Percentiles rank a stretch among this genome's conserved stretches.
These are phyloP conservation scores for Oxytropis ochrocephala DNA, from an alignment of 306 rosid genomes.

Conservation along the genomic window DNA sequence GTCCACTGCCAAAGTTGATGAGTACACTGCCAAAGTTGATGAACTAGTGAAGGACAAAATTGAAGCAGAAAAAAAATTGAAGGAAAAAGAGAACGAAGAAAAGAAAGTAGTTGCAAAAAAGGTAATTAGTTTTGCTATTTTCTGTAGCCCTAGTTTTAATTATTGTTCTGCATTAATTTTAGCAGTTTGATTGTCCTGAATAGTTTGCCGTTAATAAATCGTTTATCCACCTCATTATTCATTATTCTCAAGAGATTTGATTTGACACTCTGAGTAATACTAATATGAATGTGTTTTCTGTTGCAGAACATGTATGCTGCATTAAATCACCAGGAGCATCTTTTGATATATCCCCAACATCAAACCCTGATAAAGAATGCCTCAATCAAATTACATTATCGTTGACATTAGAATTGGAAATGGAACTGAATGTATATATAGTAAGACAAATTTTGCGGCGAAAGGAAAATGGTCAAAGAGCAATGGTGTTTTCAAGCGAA, in stretches of 20 bases:
- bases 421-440: background rate
- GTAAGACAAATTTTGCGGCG: slow-evolving; percentile 11
- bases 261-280: background rate
- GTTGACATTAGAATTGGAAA: background rate
- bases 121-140: slow-evolving; percentile 38
- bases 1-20: slow-evolving; percentile 95
- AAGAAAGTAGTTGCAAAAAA: slow-evolving; percentile 90
- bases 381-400: slow-evolving; percentile 20
- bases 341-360: slow-evolving; percentile 73
- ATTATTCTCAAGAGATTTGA: background rate
- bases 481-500: background rate
- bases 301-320: slow-evolving; percentile 99
- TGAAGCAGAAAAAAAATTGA: slow-evolving; percentile 64
- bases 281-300: slow-evolving; percentile 23
- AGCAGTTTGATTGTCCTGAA: background rate
- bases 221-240: background rate
- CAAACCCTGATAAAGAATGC: slow-evolving; percentile 72
- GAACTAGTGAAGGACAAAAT: slow-evolving; percentile 86
- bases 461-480: slow-evolving; percentile 13
- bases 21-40: slow-evolving; percentile 94
- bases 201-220: background rate
- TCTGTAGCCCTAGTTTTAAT: background rate
- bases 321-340: slow-evolving; percentile 70
- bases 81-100: slow-evolving; percentile 84
- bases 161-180: background rate